Evolutionary conservation across 2,329 filamentous ascomycete species (phyloP), one percentile per base, ranked within the genome.

Genomic region (Graphiopsis chlorocephala): DNA sequence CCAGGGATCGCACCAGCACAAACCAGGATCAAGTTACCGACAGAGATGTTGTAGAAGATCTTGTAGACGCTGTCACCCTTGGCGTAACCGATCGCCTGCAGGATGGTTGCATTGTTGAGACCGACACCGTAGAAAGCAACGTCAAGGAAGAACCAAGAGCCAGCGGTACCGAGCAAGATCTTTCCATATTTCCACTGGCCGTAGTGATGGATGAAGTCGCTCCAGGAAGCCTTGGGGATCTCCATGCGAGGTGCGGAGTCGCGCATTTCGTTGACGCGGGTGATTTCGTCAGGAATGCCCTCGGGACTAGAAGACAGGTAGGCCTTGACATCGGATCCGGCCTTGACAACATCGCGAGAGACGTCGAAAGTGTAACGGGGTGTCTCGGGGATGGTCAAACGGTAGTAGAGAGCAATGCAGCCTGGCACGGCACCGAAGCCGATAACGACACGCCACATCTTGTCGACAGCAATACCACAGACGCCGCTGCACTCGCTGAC

Each of bases 321-420:
- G n/a, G 89, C 88, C 73, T 88, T 85, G 69, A 89, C 85, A 69
- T 95, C 91, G 55, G 86, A 86, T 61, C 87, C 84, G 48, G 86
- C 92, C 80, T 92, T 88, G 71, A 91, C 85, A 45, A 92, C 83
- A 72, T 95, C 90, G 50, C 86, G 87, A 59, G 87, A 84, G 25
- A 95, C 86, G 74, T 95, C 91, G 71, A 95, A 94, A 29, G 92
- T 95, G 80, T 95, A 96, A 29, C 92, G 90, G 61, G 92, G 91
- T 35, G 91, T 94, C 79, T 96, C 92, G 26, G 92, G 92, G 69
- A 96, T 94, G 61, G 91, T 95, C 4, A 95, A 85, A 67, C 91
- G 89, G 79, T 91, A 95, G 82, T 95, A 95, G 20, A 96, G 85
- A 23, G 92, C 91, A 68, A 93, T 87, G 75, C 88, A 91, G 50